Evolutionary conservation across 139 green algal species (phyloP).

Genomic region (Chlamydomonas eustigma): DNA sequence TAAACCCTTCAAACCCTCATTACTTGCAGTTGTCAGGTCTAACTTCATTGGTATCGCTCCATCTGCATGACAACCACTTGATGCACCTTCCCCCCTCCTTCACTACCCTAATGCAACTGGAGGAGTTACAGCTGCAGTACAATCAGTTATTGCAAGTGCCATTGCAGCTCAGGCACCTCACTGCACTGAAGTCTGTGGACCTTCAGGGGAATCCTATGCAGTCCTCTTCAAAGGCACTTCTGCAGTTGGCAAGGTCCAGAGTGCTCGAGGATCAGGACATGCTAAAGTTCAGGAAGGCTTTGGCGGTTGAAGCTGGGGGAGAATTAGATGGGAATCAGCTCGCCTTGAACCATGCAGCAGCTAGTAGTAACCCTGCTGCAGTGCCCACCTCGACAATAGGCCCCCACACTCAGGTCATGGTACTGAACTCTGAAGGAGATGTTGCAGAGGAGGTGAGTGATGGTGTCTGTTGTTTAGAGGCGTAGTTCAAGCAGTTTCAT

Average conservation of each 20-base stretch:
- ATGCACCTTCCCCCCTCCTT: background rate
- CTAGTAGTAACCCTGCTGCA: too few relatives aligned
- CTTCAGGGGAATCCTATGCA: background rate
- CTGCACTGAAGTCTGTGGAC: background rate
- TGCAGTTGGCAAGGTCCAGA: background rate
- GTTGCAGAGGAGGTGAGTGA: too few relatives aligned
- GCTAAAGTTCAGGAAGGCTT: background rate
- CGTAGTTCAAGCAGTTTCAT: too few relatives aligned
- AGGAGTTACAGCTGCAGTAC: conserved; percentile 7
- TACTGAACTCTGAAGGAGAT: too few relatives aligned
- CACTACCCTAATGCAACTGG: background rate
- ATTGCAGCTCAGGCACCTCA: background rate
- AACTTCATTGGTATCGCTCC: background rate
- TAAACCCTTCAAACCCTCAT: background rate
- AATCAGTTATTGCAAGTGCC: background rate
- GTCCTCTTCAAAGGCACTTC: background rate
- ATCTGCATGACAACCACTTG: conserved; percentile 1
- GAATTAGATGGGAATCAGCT: background rate
- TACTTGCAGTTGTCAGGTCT: background rate
- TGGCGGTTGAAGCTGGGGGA: background rate
- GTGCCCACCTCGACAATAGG: too few relatives aligned
- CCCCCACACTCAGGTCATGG: too few relatives aligned
- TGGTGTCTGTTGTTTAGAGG: too few relatives aligned
- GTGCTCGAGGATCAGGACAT: background rate
- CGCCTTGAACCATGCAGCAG: too few relatives aligned